phyloP scores from a whole-genome alignment of 805 yeast species.

The Candida methanosorbosa region DNA sequence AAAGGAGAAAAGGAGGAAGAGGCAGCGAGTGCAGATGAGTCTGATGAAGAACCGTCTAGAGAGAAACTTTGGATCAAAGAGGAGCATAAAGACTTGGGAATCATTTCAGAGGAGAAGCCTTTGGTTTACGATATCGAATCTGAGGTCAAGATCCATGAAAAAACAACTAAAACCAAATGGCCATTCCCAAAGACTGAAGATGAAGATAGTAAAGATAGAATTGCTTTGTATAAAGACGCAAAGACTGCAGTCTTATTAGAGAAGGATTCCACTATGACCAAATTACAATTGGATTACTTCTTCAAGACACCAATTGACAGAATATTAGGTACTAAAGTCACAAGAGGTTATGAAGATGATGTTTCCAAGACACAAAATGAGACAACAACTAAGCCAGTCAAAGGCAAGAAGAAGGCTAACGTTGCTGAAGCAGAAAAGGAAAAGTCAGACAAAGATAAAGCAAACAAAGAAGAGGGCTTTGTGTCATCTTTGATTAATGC shows the following conservation, averaged over 20 bases:
- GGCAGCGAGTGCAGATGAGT: background rate
- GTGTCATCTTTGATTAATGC: conserved; percentile 5
- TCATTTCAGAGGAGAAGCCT: conserved; percentile 1
- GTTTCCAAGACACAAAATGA: conserved; percentile 1
- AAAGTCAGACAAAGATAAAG: background rate
- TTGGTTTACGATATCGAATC: conserved; percentile 10
- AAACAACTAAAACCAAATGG: conserved; percentile 19
- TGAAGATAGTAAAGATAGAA: conserved; percentile 17
- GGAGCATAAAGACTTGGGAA: background rate
- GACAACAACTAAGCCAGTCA: conserved; percentile 2
- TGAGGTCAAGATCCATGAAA: conserved; percentile 18
- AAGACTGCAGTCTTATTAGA: conserved; percentile 16
- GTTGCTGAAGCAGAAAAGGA: background rate
- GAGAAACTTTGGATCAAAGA: too few relatives aligned
- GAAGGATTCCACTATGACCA: conserved; percentile 17
- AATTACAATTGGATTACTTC: conserved; percentile 18
- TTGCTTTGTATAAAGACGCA: conserved; percentile 17
- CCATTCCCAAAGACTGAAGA: conserved; percentile 17
- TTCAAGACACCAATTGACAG: conserved; percentile 17
- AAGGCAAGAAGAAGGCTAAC: conserved; percentile 1
- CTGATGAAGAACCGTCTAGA: too few relatives aligned
- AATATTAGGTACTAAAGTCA: conserved; percentile 35
- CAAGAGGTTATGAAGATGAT: conserved; percentile 36
- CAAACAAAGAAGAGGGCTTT: background rate
- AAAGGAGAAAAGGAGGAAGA: background rate